A percentile compares a stretch with the other conserved stretches of the same genome.
These are phyloP conservation scores for Bipolaris victoriae DNA, from an alignment of 2,329 filamentous ascomycete genomes.

Conservation along the genomic window DNA sequence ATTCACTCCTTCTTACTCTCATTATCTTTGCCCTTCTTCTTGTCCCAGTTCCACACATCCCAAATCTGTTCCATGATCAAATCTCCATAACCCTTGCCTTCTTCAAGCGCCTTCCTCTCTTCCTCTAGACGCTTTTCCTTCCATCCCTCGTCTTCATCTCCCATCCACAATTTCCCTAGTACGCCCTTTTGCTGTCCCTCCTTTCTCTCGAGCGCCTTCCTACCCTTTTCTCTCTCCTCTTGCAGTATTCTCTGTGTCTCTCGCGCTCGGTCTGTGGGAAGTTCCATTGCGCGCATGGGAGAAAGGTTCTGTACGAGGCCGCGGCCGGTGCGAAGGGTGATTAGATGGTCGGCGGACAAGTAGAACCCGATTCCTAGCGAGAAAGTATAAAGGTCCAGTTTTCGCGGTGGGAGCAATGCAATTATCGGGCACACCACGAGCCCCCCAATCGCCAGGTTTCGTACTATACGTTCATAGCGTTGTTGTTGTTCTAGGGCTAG, in stretches of 20 bases:
- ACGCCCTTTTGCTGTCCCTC: constrained; percentile 33
- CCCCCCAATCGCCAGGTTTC: constrained; percentile 57
- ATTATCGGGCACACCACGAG: constrained; percentile 62
- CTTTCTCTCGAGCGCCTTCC: constrained; percentile 36
- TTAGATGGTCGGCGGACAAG: constrained; percentile 58
- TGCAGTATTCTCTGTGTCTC: constrained; percentile 45
- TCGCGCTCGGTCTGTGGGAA: constrained; percentile 49
- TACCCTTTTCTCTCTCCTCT: constrained; percentile 47
- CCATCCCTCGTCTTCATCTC: constrained; percentile 53
- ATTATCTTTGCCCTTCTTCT: constrained; percentile 36
- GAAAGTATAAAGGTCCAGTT: constrained; percentile 67
- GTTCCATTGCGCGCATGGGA: constrained; percentile 16
- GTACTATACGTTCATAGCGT: constrained; percentile 41
- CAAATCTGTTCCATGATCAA: constrained; percentile 56
- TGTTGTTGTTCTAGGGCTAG: constrained; percentile 42
- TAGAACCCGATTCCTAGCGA: constrained; percentile 57
- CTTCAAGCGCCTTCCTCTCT: constrained; percentile 50
- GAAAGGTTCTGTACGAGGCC: constrained; percentile 45
- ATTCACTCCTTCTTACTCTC: constrained; percentile 31
- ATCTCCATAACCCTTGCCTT: constrained; percentile 51
- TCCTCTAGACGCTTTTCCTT: constrained; percentile 53
- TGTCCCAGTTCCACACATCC: constrained; percentile 56
- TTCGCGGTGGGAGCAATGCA: constrained; percentile 64
- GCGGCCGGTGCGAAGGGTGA: constrained; percentile 49
- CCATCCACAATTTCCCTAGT: constrained; percentile 49